Evolutionary conservation across 2,329 filamentous ascomycete genomes (phyloP), one percentile per base, ranked within the genome.

Genomic region (Phialemonium atrogriseum): DNA sequence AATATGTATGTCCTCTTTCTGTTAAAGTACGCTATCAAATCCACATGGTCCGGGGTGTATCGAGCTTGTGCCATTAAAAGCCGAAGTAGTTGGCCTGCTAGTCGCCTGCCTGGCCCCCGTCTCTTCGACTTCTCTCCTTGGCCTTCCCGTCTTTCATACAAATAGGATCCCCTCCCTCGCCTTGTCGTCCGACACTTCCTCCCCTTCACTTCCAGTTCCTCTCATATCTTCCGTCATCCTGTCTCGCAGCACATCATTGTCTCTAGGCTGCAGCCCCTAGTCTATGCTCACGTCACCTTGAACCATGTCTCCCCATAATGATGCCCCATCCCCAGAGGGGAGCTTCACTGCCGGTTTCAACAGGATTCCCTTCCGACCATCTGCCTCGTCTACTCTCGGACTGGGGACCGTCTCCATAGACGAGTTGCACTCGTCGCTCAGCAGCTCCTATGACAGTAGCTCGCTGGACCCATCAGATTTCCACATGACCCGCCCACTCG

Each of bases 301-400:
- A 29, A 46, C 27, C 37, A 67, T 68, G 64, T 48, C 63, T 39
- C 64, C 63, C 23, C 63, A 68, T 48, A 66, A 59, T 42, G 60
- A 68, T 43, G 57, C 60, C 19, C 59, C 58, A 15, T 66, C 62
- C n/a, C 58, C 63, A n/a, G 46, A 55, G 23, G 55, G 57, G 24
- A 64, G 59, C 52, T 67, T 59, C 45, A 56, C 57, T n/a, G 47
- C 54, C 38, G 51, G 55, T 30, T 64, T 64, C 45, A 56, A 57
- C 44, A 43, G 47, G 22, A 52, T 56, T 34, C 38, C 47, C 16
- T 52, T 56, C 45, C 54, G 56, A 30, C 41, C 52, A 21, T 30
- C 49, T 24, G 47, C 46, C 3, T 48, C 54, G 5, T 55, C 55
- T 8, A 42, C 40, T 16, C 42, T 58, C 34, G 48, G 53, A 27